Conservation (phyloP, 148 eudicot species). For the Linanthus parryae region DNA sequence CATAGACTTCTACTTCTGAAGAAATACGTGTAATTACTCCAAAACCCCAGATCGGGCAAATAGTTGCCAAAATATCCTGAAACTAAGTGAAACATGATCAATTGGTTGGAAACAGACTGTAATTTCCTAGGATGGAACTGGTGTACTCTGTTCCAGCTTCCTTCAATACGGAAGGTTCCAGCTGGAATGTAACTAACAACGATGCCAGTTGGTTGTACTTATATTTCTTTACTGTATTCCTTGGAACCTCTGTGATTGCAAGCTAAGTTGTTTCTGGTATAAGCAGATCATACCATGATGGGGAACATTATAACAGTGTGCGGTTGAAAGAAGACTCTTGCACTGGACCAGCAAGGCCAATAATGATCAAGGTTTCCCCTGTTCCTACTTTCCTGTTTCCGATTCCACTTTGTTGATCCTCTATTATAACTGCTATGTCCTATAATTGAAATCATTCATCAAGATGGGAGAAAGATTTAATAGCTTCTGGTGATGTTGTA, state of each 20-base stretch:
- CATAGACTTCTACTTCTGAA: no score
- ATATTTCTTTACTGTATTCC: not conserved
- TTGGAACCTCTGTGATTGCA: not conserved
- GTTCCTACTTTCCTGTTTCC: conserved; percentile 5
- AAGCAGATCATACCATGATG: conserved; percentile 84
- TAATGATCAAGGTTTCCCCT: conserved; percentile 56
- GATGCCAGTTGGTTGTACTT: not conserved
- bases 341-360: conserved; percentile 73
- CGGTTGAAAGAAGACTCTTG: conserved; percentile 76
- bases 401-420: conserved; percentile 6
- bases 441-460: not conserved
- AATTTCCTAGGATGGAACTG: no score
- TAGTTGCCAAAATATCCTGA: no score
- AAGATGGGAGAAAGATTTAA: conserved; percentile 18
- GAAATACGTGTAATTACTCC: no score
- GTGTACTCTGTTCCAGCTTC: no score
- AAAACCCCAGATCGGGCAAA: no score
- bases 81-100: no score
- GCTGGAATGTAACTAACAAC: no score
- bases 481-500: conserved; percentile 42
- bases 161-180: no score
- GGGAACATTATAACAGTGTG: conserved; percentile 85
- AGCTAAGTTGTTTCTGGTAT: no score
- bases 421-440: not conserved
- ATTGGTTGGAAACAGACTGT: no score